phyloP scores from a whole-genome alignment of 2,329 filamentous ascomycete genomes.

The Aspergillus pseudotamarii region DNA sequence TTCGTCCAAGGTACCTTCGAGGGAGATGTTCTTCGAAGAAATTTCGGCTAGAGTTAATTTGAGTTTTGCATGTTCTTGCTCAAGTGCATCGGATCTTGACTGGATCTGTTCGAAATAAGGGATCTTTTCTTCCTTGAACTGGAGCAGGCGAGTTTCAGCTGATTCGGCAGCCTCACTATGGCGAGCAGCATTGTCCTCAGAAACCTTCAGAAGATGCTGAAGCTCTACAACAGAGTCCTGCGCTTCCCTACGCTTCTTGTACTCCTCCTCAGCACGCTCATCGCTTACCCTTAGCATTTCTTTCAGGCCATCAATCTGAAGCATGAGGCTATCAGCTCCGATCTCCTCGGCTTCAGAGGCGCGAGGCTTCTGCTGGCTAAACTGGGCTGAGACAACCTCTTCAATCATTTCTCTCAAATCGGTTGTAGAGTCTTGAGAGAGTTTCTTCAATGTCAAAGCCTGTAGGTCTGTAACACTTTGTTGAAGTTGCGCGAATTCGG shows the following conservation, averaged over 20 bases:
- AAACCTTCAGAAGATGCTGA: conserved; percentile 68
- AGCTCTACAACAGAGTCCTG: conserved; percentile 74
- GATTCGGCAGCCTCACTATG: conserved; percentile 60
- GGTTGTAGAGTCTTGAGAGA: conserved; percentile 43
- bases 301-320: conserved; percentile 69
- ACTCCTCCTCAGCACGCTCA: conserved; percentile 65
- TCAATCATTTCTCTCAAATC: conserved; percentile 66
- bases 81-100: conserved; percentile 68
- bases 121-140: conserved; percentile 70
- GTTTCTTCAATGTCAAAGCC: conserved; percentile 42
- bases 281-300: conserved; percentile 68
- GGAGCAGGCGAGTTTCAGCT: conserved; percentile 65
- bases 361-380: conserved; percentile 55
- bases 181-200: conserved; percentile 58
- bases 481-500: conserved; percentile 43
- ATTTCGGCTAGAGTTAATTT: conserved; percentile 57
- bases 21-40: conserved; percentile 61
- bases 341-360: conserved; percentile 57
- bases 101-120: conserved; percentile 65
- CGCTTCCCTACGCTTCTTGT: conserved; percentile 64
- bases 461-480: conserved; percentile 43
- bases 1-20: conserved; percentile 65
- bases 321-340: conserved; percentile 52
- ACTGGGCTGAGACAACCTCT: conserved; percentile 61
- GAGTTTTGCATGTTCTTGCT: conserved; percentile 64